phyloP scores from a whole-genome alignment of 352 stramenopile genomes.

The Phytophthora multivora region DNA sequence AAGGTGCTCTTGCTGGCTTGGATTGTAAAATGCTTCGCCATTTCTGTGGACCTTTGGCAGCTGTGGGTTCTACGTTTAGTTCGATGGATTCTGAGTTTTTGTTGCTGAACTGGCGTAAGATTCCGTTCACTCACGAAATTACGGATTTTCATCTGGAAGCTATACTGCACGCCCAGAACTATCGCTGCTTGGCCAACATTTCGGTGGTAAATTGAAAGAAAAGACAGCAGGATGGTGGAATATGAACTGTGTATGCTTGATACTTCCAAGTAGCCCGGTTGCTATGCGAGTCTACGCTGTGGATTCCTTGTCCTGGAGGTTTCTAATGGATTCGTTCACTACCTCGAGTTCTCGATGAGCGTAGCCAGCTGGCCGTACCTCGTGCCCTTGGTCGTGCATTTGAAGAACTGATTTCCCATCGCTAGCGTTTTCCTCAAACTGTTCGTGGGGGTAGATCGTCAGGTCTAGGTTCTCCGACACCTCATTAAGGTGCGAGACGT shows the following conservation, averaged over 20 bases:
- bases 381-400: conserved; percentile 13
- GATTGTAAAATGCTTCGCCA: conserved; percentile 21
- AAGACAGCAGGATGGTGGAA: not conserved
- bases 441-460: conserved; percentile 64
- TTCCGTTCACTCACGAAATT: conserved; percentile 19
- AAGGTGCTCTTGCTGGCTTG: conserved; percentile 15
- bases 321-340: conserved; percentile 15
- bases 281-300: conserved; percentile 4
- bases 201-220: not conserved
- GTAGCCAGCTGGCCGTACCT: conserved; percentile 17
- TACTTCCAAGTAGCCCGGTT: not conserved
- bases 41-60: conserved; percentile 28
- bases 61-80: not conserved
- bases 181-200: conserved; percentile 13
- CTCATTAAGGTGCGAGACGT: conserved; percentile 63
- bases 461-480: conserved; percentile 65
- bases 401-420: conserved; percentile 10
- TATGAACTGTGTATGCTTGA: conserved; percentile 16
- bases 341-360: conserved; percentile 13
- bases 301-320: conserved; percentile 5
- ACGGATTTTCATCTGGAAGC: conserved; percentile 29
- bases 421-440: conserved; percentile 48
- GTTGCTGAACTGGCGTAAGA: conserved; percentile 32
- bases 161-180: conserved; percentile 30
- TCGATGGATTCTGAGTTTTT: conserved; percentile 9